Base-by-base conservation (phyloP, 148 eudicot genomes). In the Chenopodium formosanum region DNA sequence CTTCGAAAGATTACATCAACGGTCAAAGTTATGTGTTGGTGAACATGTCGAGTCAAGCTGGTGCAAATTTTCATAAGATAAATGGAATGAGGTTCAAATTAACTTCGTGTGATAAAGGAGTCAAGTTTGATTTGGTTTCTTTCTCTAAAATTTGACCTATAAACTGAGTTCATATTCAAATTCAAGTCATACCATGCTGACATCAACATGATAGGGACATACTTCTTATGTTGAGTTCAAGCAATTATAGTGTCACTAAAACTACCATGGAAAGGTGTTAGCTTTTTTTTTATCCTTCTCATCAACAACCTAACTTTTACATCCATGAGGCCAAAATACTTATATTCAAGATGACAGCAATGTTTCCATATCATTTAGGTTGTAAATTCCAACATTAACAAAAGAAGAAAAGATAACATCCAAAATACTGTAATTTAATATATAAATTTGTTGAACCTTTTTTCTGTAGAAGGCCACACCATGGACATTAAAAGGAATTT, bases 401-500 rank as follows among this genome's bases (percentile, higher is more conserved):
- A 27, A 9, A 47, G 68, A 46, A 70, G 68, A 29, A 60, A 52
- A 48, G 44, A 52, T 47, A 50, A 22, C 37, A 27, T 53, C 40
- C 5, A 10, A 29, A 80, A 66, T 13, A 62, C 73, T 31, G 16
- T 47, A 80, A 50, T 29, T 31, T 22, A 25, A 32, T 58, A 29
- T 20, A 31, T 32, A 75, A 77, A 63, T 78, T 37, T 70, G 14
- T 46, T 40, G 52, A 80, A 95, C 98, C 97, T 95, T 93, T 89
- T 95, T 95, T 78, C 98, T 83, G 74, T 93, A 95, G 86, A 95
- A 95, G 60, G 98, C 98, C 81, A 95, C 97, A 40, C 98, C 98
- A 75, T 95, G 98, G 60, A 90, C 85, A 84, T 95, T 95, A 78
- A 95, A 95, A 58, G 98, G 97, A 82, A 95, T 92, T 83, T 91